These are phyloP conservation scores for Astrothelium macrocarpum DNA, from an alignment of 495 filamentous ascomycete genomes.

Conservation along the genomic window DNA sequence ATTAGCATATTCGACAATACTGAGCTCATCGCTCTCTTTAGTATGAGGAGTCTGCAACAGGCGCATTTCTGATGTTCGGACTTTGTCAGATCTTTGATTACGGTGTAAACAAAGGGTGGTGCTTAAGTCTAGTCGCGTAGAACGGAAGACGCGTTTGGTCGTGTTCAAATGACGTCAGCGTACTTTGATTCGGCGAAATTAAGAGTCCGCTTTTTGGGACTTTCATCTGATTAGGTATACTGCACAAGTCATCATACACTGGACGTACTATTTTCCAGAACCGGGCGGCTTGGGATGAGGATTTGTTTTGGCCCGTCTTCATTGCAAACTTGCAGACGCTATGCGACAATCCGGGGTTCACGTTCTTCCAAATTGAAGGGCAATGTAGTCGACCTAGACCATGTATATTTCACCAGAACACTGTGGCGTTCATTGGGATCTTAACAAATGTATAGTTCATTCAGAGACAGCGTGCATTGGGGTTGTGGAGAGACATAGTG, in stretches of 20 bases:
- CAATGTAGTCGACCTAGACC: constrained; percentile 28
- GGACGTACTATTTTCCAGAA: neutral
- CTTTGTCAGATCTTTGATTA: too few relatives aligned
- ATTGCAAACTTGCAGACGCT: neutral
- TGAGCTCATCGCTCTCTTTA: constrained; percentile 12
- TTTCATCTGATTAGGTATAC: too few relatives aligned
- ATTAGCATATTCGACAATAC: neutral
- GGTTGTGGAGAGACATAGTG: constrained; percentile 50
- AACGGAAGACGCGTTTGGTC: neutral
- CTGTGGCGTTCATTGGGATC: neutral
- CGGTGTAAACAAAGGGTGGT: too few relatives aligned
- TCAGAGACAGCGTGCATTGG: constrained; percentile 44
- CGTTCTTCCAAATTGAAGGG: constrained; percentile 12
- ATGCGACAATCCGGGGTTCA: neutral
- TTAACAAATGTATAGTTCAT: constrained; percentile 42
- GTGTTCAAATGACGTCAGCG: neutral
- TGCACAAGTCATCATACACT: neutral
- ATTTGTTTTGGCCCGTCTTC: too few relatives aligned
- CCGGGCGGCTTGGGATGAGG: too few relatives aligned
- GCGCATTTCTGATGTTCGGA: neutral
- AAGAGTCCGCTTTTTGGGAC: too few relatives aligned
- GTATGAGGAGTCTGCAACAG: constrained; percentile 10
- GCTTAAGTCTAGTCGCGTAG: neutral
- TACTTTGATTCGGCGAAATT: neutral
- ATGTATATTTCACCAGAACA: constrained; percentile 18